Evolutionary conservation across 352 stramenopile genomes (phyloP).

Genomic region (Thalassiosira hispida): DNA sequence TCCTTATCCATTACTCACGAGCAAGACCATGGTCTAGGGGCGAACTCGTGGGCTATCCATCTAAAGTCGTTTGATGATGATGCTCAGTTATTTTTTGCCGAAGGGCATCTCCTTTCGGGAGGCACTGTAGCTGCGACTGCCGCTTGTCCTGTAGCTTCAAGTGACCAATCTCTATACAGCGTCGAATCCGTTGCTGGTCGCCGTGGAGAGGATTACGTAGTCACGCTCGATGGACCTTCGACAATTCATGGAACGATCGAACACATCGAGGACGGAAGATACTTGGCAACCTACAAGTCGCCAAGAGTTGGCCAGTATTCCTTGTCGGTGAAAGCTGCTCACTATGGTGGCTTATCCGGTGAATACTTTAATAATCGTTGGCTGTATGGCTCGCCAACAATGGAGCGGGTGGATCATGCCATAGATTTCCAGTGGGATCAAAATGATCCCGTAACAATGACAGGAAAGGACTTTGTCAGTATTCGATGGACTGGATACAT

Average conservation of each 20-base stretch:
- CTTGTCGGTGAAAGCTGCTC: slow-evolving; percentile 86
- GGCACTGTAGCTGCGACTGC: slow-evolving; percentile 37
- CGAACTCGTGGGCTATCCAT: slow-evolving; percentile 87
- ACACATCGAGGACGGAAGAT: slow-evolving; percentile 84
- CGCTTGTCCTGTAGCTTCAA: slow-evolving; percentile 49
- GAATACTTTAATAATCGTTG: slow-evolving; percentile 97
- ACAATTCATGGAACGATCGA: slow-evolving; percentile 57
- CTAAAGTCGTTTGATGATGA: slow-evolving; percentile 88
- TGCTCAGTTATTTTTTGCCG: slow-evolving; percentile 69
- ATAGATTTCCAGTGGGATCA: slow-evolving; percentile 92
- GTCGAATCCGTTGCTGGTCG: slow-evolving; percentile 54
- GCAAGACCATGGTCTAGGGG: slow-evolving; percentile 72
- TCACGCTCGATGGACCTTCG: slow-evolving; percentile 55
- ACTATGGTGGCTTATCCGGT: slow-evolving; percentile 87
- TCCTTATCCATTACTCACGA: slow-evolving; percentile 80
- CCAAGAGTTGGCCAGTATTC: slow-evolving; percentile 89
- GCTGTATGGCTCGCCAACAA: slow-evolving; percentile 88
- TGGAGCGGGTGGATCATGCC: slow-evolving; percentile 88
- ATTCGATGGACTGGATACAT: slow-evolving; percentile 93
- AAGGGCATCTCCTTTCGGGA: slow-evolving; percentile 66
- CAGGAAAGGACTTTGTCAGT: slow-evolving; percentile 93
- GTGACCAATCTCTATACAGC: slow-evolving; percentile 24
- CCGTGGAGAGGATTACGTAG: slow-evolving; percentile 69
- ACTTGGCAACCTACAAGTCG: slow-evolving; percentile 89
- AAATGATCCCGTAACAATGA: slow-evolving; percentile 88